Conservation (phyloP, 805 yeast species). For the Scheffersomyces ergatensis region DNA sequence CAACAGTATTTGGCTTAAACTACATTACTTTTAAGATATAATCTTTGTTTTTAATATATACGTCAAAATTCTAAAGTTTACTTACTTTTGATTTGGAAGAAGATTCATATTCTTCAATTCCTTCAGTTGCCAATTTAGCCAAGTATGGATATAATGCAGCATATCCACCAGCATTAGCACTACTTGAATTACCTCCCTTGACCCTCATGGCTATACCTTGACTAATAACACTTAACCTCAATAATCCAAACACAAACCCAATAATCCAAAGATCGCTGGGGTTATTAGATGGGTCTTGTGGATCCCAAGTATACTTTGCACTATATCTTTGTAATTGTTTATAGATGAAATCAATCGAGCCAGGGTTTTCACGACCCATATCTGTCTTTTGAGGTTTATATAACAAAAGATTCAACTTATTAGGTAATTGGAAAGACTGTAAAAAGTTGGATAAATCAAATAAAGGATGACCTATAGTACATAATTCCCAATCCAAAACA, state of each 20-base stretch:
- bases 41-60: no score
- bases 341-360: slow-evolving; percentile 16
- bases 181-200: slow-evolving; percentile 50
- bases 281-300: slow-evolving; percentile 36
- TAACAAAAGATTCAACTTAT: slow-evolving; percentile 26
- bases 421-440: slow-evolving; percentile 51
- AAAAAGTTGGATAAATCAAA: slow-evolving; percentile 60
- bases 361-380: slow-evolving; percentile 32
- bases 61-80: no score
- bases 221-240: slow-evolving; percentile 53
- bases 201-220: slow-evolving; percentile 63
- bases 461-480: slow-evolving; percentile 63
- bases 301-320: slow-evolving; percentile 25
- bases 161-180: slow-evolving; percentile 45
- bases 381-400: slow-evolving; percentile 24
- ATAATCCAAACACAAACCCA: slow-evolving; percentile 55
- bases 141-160: slow-evolving; percentile 34
- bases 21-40: no score
- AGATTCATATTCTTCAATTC: slow-evolving; percentile 7
- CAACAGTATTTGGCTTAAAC: no score
- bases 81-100: no score
- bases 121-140: slow-evolving; percentile 26
- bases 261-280: slow-evolving; percentile 46
- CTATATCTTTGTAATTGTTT: slow-evolving; percentile 26
- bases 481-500: slow-evolving; percentile 64